Evolutionary conservation across 2,329 filamentous ascomycete genomes (phyloP), one percentile per base, ranked within the genome.

Genomic region (Aureobasidium sp.): DNA sequence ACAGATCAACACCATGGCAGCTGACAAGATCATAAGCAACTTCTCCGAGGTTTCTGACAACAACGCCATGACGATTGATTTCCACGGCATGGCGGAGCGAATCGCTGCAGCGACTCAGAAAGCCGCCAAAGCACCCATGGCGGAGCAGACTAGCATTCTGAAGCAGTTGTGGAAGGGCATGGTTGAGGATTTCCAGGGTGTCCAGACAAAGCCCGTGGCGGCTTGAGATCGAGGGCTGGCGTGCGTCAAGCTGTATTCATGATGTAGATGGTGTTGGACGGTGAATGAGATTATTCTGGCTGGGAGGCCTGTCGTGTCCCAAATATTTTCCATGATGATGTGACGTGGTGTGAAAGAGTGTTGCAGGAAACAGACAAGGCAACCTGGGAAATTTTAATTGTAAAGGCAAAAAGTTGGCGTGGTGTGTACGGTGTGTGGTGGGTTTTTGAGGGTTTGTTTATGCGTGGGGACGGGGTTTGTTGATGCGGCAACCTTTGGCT

Each of bases 11-110:
- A 79, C 79, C 42, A 78, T 81, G 54, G 74, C 78, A 54, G 78
- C 74, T 40, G 75, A 78, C 61, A 71, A 73, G 60, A 75, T 77
- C 23, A 76, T 79, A 61, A 79, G 79, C 63, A 78, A 82, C 53
- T 78, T 85, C 76, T 78, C 77, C 58, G 83, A 86, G 64, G 77
- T 83, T 19, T 76, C 79, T 21, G 83, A 86, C 67, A 82, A 80
- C 63, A 75, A 79, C 68, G 73, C 78, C 13, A 71, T 81, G 46
- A 78, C 82, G 37, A 78, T 84, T 55, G 79, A 83, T 66, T 81
- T 80, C 40, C 79, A 81, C 68, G 77, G 78, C 43, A 73, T 85
- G 68, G 80, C 81, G 23, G 79, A 81, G 62, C 70, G 74, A 13
- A 77, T 82, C 21, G 71, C 64, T 67, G 51, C 73, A 69, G 63